Evolutionary conservation across 2,329 filamentous ascomycete species (phyloP).

Genomic region (Cryphonectria radicalis): DNA sequence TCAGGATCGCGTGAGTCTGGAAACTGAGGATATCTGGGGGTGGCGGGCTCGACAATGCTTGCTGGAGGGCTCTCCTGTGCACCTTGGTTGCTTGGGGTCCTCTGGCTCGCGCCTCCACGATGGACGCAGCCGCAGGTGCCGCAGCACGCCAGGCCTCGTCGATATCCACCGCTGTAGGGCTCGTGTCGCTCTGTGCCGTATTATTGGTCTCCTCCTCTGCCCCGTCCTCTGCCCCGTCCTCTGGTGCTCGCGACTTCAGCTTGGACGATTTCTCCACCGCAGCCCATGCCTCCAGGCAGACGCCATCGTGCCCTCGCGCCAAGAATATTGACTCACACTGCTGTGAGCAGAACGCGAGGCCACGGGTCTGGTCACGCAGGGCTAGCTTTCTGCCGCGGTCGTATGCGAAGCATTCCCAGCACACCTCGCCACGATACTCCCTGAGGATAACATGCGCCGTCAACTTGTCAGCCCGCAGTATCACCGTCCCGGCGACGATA

Average conservation of each 20-base stretch:
- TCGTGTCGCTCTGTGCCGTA: background rate
- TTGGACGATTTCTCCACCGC: constrained; percentile 12
- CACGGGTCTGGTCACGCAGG: constrained; percentile 15
- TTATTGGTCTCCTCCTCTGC: background rate
- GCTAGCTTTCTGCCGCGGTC: constrained; percentile 25
- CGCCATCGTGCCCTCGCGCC: constrained; percentile 1
- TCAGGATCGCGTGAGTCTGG: constrained; percentile 22
- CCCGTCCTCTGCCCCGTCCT: background rate
- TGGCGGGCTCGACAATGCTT: constrained; percentile 9
- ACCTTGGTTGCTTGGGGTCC: background rate
- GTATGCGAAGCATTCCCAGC: constrained; percentile 28
- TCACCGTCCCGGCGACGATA: constrained; percentile 2
- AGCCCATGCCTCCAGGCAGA: constrained; percentile 23
- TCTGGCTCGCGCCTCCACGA: background rate
- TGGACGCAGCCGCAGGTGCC: constrained; percentile 1
- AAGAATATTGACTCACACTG: constrained; percentile 2
- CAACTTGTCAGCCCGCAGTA: constrained; percentile 19
- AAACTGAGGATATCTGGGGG: constrained; percentile 21
- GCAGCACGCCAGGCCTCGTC: constrained; percentile 18
- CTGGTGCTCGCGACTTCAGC: constrained; percentile 1
- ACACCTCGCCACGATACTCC: constrained; percentile 28
- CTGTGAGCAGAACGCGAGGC: constrained; percentile 24
- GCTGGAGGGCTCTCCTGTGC: constrained; percentile 1
- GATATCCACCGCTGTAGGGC: constrained; percentile 9
- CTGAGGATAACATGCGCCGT: constrained; percentile 23